Percentiles rank a stretch among this genome's conserved stretches.
Conservation (phyloP, 2,329 filamentous ascomycete species). For the Pestalotiopsis sp. region DNA sequence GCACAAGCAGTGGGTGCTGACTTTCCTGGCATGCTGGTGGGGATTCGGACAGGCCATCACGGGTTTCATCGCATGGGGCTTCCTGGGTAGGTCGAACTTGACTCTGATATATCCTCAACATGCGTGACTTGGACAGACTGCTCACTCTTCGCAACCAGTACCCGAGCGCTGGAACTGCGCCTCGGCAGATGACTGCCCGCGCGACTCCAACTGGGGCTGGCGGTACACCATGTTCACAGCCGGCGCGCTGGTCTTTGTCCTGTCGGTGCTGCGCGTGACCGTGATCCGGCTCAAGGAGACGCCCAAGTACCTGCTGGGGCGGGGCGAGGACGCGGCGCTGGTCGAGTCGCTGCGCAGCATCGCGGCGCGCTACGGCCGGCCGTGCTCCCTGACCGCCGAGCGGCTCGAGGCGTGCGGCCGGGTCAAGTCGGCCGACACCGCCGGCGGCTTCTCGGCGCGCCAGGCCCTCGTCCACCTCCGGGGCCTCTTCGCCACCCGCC, state of each 20-base stretch:
- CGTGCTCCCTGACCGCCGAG: slow-evolving; percentile 45
- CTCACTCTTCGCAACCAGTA: slow-evolving; percentile 22
- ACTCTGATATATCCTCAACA: background rate
- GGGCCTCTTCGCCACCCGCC: slow-evolving; percentile 65
- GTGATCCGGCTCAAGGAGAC: slow-evolving; percentile 60
- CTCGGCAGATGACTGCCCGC: slow-evolving; percentile 40
- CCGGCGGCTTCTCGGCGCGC: slow-evolving; percentile 32
- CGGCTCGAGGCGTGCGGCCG: slow-evolving; percentile 48
- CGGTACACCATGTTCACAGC: slow-evolving; percentile 51
- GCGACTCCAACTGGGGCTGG: slow-evolving; percentile 51
- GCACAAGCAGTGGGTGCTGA: slow-evolving; percentile 66
- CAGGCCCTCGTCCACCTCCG: slow-evolving; percentile 55
- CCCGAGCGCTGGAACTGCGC: slow-evolving; percentile 45
- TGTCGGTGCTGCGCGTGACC: slow-evolving; percentile 56
- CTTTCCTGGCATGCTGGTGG: slow-evolving; percentile 62
- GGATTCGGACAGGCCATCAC: slow-evolving; percentile 49
- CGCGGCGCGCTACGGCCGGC: slow-evolving; percentile 40
- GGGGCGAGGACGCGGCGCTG: slow-evolving; percentile 53
- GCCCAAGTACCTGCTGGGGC: slow-evolving; percentile 60
- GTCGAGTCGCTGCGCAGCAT: slow-evolving; percentile 43
- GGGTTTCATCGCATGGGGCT: slow-evolving; percentile 54
- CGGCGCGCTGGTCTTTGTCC: slow-evolving; percentile 47
- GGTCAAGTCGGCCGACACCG: slow-evolving; percentile 39
- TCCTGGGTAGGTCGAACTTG: slow-evolving; percentile 39
- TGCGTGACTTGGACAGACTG: too few relatives aligned